These are phyloP conservation scores for Phytophthora syringae DNA, from an alignment of 352 stramenopile species.

Conservation along the genomic window DNA sequence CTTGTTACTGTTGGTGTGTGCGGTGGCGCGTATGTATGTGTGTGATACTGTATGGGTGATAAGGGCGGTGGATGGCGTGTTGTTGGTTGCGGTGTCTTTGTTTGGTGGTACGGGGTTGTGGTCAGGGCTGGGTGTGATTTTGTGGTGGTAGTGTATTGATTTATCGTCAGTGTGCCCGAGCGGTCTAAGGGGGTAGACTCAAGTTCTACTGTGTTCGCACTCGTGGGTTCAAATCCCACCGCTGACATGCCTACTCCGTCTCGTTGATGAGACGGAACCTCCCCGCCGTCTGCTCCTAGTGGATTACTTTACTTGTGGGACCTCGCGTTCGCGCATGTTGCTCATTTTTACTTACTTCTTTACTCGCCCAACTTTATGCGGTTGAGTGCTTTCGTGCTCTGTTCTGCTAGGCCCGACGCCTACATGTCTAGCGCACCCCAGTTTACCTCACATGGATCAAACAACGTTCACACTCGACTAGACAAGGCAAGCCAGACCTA, in stretches of 20 bases:
- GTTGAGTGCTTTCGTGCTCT: too few species aligned
- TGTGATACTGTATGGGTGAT: too few species aligned
- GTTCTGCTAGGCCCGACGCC: too few species aligned
- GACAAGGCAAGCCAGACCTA: too few species aligned
- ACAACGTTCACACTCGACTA: too few species aligned
- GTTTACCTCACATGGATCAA: too few species aligned
- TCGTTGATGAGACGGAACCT: conserved; percentile 1
- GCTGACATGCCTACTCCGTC: conserved; percentile 23
- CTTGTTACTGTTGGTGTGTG: too few species aligned
- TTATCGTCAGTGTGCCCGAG: conserved; percentile 30
- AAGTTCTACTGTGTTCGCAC: conserved; percentile 60
- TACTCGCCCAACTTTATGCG: too few species aligned
- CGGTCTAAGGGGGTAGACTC: conserved; percentile 48
- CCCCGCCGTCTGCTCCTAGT: background rate
- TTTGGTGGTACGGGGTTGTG: background rate
- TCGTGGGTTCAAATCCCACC: conserved; percentile 50
- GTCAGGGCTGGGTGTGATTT: conserved; percentile 11
- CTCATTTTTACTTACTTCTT: too few species aligned
- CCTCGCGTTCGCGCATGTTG: background rate
- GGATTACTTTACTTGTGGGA: background rate
- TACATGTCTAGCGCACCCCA: too few species aligned
- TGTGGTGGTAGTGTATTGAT: conserved; percentile 13
- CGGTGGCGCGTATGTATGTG: too few species aligned
- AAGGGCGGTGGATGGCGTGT: too few species aligned
- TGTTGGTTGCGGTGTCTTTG: background rate